A percentile compares a stretch with the other conserved stretches of the same genome.
These are phyloP conservation scores for Kodamaea nitidulidarum DNA, from an alignment of 805 yeast species.

Conservation along the genomic window DNA sequence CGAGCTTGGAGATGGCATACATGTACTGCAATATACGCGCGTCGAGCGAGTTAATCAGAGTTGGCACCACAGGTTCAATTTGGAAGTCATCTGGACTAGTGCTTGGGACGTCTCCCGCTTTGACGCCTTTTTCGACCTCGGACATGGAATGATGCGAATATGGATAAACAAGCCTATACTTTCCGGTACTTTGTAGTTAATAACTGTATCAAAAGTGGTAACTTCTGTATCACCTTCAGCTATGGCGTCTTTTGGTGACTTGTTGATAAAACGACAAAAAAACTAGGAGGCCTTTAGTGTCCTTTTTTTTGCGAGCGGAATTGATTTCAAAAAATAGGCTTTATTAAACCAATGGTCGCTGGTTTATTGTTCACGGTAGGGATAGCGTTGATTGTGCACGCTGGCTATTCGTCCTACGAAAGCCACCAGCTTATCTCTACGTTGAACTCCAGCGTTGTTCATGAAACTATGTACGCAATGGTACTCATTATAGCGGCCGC, in stretches of 20 bases:
- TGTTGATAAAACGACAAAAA: too few species aligned
- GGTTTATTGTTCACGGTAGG: slow-evolving; percentile 11
- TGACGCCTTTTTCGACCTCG: not conserved
- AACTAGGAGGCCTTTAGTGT: not conserved
- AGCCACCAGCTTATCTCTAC: slow-evolving; percentile 34
- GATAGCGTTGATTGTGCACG: slow-evolving; percentile 34
- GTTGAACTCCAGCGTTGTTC: slow-evolving; percentile 44
- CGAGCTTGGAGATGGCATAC: slow-evolving; percentile 48
- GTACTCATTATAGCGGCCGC: slow-evolving; percentile 39
- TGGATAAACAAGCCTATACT: too few species aligned
- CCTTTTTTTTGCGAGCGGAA: not conserved
- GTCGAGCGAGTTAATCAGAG: slow-evolving; percentile 37
- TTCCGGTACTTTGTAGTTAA: too few species aligned
- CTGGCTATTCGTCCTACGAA: slow-evolving; percentile 54
- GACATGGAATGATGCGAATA: not conserved
- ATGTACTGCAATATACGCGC: slow-evolving; percentile 57
- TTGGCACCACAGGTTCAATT: slow-evolving; percentile 2
- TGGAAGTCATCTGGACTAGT: not conserved
- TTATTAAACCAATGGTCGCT: slow-evolving; percentile 5
- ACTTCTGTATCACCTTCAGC: too few species aligned
- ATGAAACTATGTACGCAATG: slow-evolving; percentile 51
- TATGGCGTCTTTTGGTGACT: too few species aligned
- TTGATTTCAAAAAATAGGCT: not conserved
- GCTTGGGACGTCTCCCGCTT: not conserved
- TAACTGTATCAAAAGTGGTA: too few species aligned